These are phyloP conservation scores for Raffaelea deltoideospora DNA, from an alignment of 2,329 filamentous ascomycete species.

Conservation along the genomic window DNA sequence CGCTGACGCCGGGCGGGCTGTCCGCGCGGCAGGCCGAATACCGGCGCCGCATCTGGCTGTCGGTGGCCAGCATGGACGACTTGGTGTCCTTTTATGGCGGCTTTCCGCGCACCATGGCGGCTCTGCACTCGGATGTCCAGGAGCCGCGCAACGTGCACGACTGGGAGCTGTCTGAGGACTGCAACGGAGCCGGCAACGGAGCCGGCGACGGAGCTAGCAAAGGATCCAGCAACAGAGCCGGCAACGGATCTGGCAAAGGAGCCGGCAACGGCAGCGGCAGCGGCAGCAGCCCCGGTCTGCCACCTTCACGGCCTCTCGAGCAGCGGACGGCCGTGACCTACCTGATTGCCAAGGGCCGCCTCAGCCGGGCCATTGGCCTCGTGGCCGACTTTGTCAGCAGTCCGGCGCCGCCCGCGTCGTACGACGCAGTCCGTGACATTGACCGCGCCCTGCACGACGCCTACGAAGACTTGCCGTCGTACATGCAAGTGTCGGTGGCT, in stretches of 20 bases:
- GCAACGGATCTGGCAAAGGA: no score
- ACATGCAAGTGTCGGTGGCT: not conserved
- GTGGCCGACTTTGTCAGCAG: not conserved
- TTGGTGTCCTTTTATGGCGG: not conserved
- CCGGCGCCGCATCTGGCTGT: not conserved
- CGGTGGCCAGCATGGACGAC: not conserved
- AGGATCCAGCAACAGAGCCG: no score
- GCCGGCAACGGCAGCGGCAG: no score
- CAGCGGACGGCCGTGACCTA: not conserved
- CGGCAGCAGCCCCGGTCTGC: not conserved
- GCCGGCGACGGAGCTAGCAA: no score
- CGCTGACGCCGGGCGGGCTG: not conserved
- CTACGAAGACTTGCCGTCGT: not conserved
- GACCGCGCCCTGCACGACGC: not conserved
- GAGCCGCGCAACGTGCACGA: constrained; percentile 1
- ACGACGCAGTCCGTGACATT: not conserved
- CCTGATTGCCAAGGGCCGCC: constrained; percentile 1
- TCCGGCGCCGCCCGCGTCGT: not conserved
- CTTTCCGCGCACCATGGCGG: constrained; percentile 1
- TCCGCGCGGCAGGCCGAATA: not conserved
- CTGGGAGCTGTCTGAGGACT: not conserved
- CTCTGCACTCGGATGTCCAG: not conserved
- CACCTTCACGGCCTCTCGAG: not conserved
- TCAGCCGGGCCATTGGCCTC: not conserved
- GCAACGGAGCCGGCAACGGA: no score